Base-by-base conservation (phyloP, 768 basidiomycete genomes). In the Cyclocybe cylindracea region DNA sequence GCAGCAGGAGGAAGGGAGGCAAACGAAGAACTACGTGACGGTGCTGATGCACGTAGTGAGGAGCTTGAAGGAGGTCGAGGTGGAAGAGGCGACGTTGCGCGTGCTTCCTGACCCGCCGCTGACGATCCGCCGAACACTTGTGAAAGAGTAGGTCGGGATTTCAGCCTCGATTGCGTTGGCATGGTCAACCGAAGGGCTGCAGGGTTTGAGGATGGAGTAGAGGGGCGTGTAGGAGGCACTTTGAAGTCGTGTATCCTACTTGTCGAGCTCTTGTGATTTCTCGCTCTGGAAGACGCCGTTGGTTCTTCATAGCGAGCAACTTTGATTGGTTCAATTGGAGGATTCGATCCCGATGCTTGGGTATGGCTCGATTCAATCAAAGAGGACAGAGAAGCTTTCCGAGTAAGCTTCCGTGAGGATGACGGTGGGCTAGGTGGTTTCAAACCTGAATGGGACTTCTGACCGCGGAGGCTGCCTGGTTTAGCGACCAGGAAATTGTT, bases 381-480 rank as follows among this genome's bases (percentile, higher is more conserved):
- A 37, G 85, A 87, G 18, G 89, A 89, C 49, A 92, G 62, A 1
- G 90, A 92, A 8, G 89, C 89, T 68, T 92, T 91, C 60, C 90
- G 83, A 16, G 82, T 73, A 48, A 91, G 77, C 58, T 78, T 82
- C 32, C 85, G 81, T 44, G 80, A 73, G 24, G 79, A 78, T 18
- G 80, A 65, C n/a, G 88, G 82, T 31, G 89, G 87, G 5, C 83
- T 83, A 24, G 86, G 84, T 2, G 86, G 84, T 63, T 92, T 91
- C 48, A 92, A 79, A 35, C 86, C 89, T 5, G 87, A 84, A 63
- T 90, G 88, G 2, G 90, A 91, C 63, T 92, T 92, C 73, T 92
- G 90, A 14, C 85, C 86, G 18, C 90, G 85, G 54, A 92, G 79
- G 65, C 86, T 87, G 46, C 81, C 84, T 51, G 86, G 83, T 69